Evolutionary conservation across 129 eudicot genomes (phyloP), one percentile per base, ranked within the genome.

Genomic region (Centrapalus pauciflorus): DNA sequence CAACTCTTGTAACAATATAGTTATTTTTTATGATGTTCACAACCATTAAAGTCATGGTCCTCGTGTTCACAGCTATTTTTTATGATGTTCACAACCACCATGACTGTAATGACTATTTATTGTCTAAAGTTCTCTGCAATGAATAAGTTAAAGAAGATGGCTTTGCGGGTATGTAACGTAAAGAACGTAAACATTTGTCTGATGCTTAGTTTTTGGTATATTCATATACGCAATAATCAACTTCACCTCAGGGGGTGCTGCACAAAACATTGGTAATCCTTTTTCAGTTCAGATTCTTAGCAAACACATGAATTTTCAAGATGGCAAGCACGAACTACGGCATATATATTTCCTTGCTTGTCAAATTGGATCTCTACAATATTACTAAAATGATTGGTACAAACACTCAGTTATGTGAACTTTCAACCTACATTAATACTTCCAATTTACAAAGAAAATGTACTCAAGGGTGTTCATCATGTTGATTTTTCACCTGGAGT

Each of bases 271-370:
- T 93, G 99, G 76, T 93, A 93, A 70, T 93, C 89, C 79, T 96
- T 85, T 73, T 93, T 96, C 0, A 96, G 99, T 62, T 93, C 96
- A 3, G 85, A 77, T 45, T 86, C 96, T 84, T 93, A 96, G 80
- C 99, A 93, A 64, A 93, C 99, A 24, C 99, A 88, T 33, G 99
- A 88, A 77, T 96, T 82, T 83, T 93, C 96, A 9, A 93, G 95
- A 72, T 88, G 96, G 73, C 88, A 93, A 5, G 98, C 88, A 68
- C 96, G 70, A 30, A 93, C 88, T 50, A 96, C 98, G 46, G 96
- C 98, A 0, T 95, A 93, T 63, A 93, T 93, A 83, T 90, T 93
- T 68, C 96, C 96, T 59, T 79, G 83, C 73, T 74, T 93, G 61
- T 88, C 96, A 21, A 93, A 93, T 49, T 93, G 98, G 50, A 93